phyloP scores from a whole-genome alignment of 148 eudicot species.

The Chenopodium suecicum region DNA sequence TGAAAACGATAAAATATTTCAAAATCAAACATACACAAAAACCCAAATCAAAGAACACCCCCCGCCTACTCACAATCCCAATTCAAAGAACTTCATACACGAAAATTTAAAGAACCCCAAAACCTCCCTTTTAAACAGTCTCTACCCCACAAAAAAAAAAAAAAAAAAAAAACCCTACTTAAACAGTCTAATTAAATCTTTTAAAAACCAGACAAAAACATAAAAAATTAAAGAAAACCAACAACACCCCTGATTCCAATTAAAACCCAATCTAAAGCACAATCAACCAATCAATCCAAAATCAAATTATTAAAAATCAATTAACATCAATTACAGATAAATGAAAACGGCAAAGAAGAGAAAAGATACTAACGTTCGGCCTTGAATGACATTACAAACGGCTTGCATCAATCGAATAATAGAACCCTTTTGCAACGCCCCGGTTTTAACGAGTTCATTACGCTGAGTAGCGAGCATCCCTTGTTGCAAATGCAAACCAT shows the following conservation, averaged over 20 bases:
- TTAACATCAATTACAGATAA: background rate
- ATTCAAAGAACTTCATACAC: background rate
- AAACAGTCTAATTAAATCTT: too few species aligned
- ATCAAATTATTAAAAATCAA: background rate
- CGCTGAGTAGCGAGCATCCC: constrained; percentile 82
- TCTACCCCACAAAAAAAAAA: background rate
- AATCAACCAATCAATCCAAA: too few species aligned
- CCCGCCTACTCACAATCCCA: too few species aligned
- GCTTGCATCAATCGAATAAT: constrained; percentile 47
- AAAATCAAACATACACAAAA: background rate
- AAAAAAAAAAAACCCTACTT: too few species aligned
- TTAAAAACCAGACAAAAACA: too few species aligned
- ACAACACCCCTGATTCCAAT: too few species aligned
- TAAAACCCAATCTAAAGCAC: too few species aligned
- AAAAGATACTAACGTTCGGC: constrained; percentile 36
- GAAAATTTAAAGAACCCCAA: background rate
- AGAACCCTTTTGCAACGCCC: constrained; percentile 58
- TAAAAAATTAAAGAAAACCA: too few species aligned
- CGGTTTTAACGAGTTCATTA: constrained; percentile 46
- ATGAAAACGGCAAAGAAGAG: background rate
- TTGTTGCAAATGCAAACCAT: constrained; percentile 57
- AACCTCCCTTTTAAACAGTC: background rate
- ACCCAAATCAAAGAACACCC: background rate
- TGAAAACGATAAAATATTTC: too few species aligned
- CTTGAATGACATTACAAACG: constrained; percentile 46